These are phyloP conservation scores for Cicer pinnatifidum DNA, from an alignment of 306 rosid genomes.

Conservation along the genomic window DNA sequence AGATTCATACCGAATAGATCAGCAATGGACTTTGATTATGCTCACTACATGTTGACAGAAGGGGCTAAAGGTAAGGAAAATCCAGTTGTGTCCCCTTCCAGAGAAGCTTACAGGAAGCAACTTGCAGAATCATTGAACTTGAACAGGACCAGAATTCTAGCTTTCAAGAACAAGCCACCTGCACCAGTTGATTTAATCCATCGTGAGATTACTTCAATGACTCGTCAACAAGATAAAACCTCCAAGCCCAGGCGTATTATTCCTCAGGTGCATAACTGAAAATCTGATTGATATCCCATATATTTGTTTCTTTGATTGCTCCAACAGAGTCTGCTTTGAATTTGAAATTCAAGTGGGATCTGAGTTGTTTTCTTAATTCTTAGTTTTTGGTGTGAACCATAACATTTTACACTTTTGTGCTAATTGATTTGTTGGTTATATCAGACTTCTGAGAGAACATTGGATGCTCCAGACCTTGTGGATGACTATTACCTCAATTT, in stretches of 20 bases:
- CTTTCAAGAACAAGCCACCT: conserved; percentile 93
- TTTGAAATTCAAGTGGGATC: background rate
- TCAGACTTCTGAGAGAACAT: conserved; percentile 80
- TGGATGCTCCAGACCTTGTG: conserved; percentile 88
- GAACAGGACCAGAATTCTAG: conserved; percentile 78
- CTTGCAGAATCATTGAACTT: conserved; percentile 79
- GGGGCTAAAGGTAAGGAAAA: conserved; percentile 75
- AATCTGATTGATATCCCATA: background rate
- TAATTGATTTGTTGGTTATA: background rate
- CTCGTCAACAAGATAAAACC: conserved; percentile 51
- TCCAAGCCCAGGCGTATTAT: conserved; percentile 60
- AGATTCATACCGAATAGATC: conserved; percentile 69
- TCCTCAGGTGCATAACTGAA: conserved; percentile 63
- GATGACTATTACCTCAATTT: conserved; percentile 85
- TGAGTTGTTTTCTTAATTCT: background rate
- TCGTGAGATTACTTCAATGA: conserved; percentile 45
- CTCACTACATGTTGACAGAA: conserved; percentile 65
- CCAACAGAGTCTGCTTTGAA: too few relatives aligned
- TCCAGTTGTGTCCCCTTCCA: conserved; percentile 60
- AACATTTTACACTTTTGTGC: background rate
- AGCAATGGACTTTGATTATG: conserved; percentile 66
- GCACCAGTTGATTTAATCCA: conserved; percentile 64
- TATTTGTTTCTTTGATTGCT: background rate
- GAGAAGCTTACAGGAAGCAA: conserved; percentile 71
- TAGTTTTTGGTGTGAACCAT: background rate